Evolutionary conservation across 129 eudicot species (phyloP).

Genomic region (Chrysanthemum lavandulifolium): DNA sequence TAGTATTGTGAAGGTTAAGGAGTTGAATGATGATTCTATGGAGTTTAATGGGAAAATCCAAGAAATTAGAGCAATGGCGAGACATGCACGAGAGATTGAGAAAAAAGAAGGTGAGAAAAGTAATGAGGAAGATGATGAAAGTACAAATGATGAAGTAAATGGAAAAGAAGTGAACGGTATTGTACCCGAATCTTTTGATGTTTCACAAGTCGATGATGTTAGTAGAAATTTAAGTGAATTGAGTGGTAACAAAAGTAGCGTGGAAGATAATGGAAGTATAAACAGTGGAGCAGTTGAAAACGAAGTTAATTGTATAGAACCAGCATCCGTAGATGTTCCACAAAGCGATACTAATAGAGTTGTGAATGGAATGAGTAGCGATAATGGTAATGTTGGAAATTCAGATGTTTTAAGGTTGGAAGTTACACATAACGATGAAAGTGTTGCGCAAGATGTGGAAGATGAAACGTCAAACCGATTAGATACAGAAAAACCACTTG

Average conservation of each 20-base stretch:
- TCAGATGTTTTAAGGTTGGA: constrained; percentile 8
- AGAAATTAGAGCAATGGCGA: constrained; percentile 78
- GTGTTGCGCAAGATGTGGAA: constrained; percentile 6
- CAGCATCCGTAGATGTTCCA: background rate
- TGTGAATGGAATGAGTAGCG: constrained; percentile 11
- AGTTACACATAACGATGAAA: constrained; percentile 22
- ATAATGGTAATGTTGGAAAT: background rate
- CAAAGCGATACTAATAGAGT: constrained; percentile 6
- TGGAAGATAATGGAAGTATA: no score
- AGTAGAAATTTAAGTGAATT: background rate
- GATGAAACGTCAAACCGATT: constrained; percentile 12
- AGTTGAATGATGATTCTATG: constrained; percentile 22
- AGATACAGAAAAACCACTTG: constrained; percentile 18
- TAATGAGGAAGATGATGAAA: constrained; percentile 32
- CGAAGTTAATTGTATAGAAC: no score
- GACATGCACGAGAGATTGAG: constrained; percentile 74
- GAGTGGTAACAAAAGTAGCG: no score
- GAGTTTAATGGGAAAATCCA: constrained; percentile 47
- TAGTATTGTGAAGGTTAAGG: constrained; percentile 53
- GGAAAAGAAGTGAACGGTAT: constrained; percentile 20
- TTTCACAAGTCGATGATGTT: background rate
- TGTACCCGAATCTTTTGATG: constrained; percentile 21
- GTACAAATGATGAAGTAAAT: constrained; percentile 16
- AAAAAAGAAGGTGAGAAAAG: constrained; percentile 23
- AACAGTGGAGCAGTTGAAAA: no score